phyloP scores from a whole-genome alignment of 768 basidiomycete species.

The Termitomyces sp. region DNA sequence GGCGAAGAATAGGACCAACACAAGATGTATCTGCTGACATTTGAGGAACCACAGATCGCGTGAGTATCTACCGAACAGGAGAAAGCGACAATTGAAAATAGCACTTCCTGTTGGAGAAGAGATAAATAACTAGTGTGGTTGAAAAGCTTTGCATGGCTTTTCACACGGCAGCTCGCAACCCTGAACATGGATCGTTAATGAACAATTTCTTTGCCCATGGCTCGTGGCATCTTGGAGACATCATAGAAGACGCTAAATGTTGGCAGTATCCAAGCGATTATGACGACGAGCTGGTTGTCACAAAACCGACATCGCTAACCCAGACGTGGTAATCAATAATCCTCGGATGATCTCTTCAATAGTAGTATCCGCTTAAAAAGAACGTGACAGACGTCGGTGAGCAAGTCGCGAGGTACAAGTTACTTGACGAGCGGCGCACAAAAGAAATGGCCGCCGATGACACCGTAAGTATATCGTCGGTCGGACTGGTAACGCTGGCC shows the following conservation, averaged over 20 bases:
- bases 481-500: neutral
- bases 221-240: neutral
- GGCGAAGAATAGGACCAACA: neutral
- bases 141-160: neutral
- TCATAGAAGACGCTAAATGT: neutral
- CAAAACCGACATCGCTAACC: neutral
- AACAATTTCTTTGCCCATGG: neutral
- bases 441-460: neutral
- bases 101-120: slow-evolving; percentile 9
- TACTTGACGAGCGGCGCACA: neutral
- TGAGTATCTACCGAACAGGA: slow-evolving; percentile 3
- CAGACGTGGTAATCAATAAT: neutral
- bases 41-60: slow-evolving; percentile 7
- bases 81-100: slow-evolving; percentile 7
- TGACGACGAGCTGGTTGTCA: neutral
- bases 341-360: neutral
- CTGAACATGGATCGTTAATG: slow-evolving; percentile 5
- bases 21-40: slow-evolving; percentile 6
- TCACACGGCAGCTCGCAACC: slow-evolving; percentile 7
- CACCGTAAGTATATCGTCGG: neutral
- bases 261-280: neutral
- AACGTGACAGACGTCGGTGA: neutral
- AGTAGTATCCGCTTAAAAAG: neutral
- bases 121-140: neutral
- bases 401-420: neutral